Conservation (phyloP, 257 asterid species). For the Salvia rosmarinus region DNA sequence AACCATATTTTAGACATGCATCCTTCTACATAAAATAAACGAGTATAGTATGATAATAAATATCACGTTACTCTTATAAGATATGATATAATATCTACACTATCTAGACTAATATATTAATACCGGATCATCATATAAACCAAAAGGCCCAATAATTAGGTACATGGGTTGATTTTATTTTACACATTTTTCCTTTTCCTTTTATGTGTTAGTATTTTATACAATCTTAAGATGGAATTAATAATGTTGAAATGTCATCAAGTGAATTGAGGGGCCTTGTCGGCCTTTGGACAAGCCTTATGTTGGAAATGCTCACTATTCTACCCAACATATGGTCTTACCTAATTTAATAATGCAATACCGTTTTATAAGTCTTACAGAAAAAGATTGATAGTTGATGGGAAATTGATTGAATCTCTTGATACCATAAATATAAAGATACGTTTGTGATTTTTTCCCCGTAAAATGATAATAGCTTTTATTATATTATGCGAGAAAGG, state of each 20-base stretch:
- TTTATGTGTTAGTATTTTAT: background rate
- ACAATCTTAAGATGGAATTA: slow-evolving; percentile 8
- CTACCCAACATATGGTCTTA: slow-evolving; percentile 47
- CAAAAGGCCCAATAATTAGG: slow-evolving; percentile 28
- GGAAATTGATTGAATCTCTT: background rate
- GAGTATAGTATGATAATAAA: background rate
- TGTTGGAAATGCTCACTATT: slow-evolving; percentile 39
- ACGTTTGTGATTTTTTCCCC: background rate
- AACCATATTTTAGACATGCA: background rate
- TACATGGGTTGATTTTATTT: slow-evolving; percentile 22
- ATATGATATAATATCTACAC: no score
- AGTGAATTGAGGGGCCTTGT: slow-evolving; percentile 36
- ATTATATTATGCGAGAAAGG: background rate
- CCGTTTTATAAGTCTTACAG: slow-evolving; percentile 20
- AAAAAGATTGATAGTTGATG: slow-evolving; percentile 19
- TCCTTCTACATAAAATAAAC: background rate
- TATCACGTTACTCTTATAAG: no score
- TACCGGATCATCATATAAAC: slow-evolving; percentile 16
- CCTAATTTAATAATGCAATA: slow-evolving; percentile 36
- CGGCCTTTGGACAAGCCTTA: slow-evolving; percentile 42
- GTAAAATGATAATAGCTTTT: background rate
- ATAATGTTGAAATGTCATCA: slow-evolving; percentile 25
- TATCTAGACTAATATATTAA: background rate
- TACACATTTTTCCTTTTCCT: background rate
- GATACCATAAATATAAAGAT: background rate